Conservation (phyloP, 2,329 filamentous ascomycete species). For the Hyphodiscus sp. region DNA sequence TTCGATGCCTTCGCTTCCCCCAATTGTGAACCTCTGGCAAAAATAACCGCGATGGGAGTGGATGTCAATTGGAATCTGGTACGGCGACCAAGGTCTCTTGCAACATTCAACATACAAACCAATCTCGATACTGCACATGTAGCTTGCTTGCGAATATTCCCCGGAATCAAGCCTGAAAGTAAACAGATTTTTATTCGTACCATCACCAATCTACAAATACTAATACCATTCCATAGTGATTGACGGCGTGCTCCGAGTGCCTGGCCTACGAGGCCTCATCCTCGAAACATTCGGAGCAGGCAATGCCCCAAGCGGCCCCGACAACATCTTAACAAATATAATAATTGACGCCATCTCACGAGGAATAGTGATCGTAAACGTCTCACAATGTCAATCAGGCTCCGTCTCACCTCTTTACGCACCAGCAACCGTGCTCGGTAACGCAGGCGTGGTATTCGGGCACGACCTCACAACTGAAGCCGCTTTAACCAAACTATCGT, state of each 20-base stretch:
- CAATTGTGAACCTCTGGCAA: constrained; percentile 58
- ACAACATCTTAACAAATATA: constrained; percentile 50
- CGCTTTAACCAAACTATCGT: constrained; percentile 29
- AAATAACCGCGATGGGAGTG: constrained; percentile 52
- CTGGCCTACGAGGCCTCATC: constrained; percentile 59
- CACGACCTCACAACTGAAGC: constrained; percentile 61
- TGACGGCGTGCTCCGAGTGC: constrained; percentile 55
- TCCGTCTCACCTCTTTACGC: constrained; percentile 52
- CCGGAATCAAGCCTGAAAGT: constrained; percentile 61
- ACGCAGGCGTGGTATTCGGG: constrained; percentile 62
- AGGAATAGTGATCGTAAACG: constrained; percentile 66
- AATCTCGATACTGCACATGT: constrained; percentile 60
- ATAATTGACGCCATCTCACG: constrained; percentile 56
- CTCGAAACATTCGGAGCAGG: constrained; percentile 68
- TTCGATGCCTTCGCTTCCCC: constrained; percentile 65
- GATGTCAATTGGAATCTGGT: constrained; percentile 59
- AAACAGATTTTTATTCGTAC: not conserved
- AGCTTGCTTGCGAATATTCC: constrained; percentile 64
- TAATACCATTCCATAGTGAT: constrained; percentile 38
- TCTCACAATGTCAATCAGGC: constrained; percentile 56
- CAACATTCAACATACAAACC: constrained; percentile 55
- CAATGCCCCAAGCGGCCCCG: constrained; percentile 61
- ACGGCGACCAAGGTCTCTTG: constrained; percentile 48
- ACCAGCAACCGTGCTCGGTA: constrained; percentile 54
- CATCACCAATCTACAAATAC: not conserved